phyloP scores from a whole-genome alignment of 257 asterid species.

The Przewalskia tangutica region DNA sequence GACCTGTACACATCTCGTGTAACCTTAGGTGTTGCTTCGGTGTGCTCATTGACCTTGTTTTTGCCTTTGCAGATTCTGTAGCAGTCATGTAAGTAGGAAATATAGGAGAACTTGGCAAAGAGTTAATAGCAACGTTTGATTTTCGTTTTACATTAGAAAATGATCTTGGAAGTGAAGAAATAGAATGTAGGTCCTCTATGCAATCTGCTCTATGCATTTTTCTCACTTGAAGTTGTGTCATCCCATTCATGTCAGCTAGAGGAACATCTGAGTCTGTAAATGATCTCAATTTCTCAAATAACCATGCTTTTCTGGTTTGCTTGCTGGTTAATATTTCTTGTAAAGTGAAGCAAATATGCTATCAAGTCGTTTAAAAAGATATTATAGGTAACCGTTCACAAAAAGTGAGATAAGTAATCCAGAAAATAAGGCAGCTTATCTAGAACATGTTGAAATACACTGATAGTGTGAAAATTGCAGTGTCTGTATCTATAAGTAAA shows the following conservation, averaged over 20 bases:
- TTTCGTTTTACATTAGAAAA: conserved; percentile 42
- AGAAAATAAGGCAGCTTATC: not conserved
- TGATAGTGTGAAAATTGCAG: not conserved
- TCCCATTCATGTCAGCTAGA: conserved; percentile 21
- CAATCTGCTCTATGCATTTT: conserved; percentile 26
- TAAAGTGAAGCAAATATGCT: conserved; percentile 7
- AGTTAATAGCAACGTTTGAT: conserved; percentile 36
- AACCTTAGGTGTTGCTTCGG: conserved; percentile 53
- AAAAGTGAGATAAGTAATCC: not conserved
- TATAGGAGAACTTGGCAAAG: conserved; percentile 48
- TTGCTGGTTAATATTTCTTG: conserved; percentile 27
- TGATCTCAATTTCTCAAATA: conserved; percentile 23
- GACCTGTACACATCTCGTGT: conserved; percentile 43
- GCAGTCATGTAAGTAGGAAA: conserved; percentile 74
- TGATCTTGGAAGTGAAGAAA: conserved; percentile 56
- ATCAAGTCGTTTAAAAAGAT: not conserved
- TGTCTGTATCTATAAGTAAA: not conserved
- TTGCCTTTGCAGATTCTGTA: conserved; percentile 77
- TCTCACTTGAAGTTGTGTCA: conserved; percentile 29
- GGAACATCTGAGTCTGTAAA: conserved; percentile 19
- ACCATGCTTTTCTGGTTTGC: conserved; percentile 29
- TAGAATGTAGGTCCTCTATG: conserved; percentile 36
- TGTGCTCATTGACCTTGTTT: conserved; percentile 60
- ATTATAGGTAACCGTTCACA: not conserved
- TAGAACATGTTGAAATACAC: not conserved